These are phyloP conservation scores for Boletus reticuloceps DNA, from an alignment of 768 basidiomycete species.

Conservation along the genomic window DNA sequence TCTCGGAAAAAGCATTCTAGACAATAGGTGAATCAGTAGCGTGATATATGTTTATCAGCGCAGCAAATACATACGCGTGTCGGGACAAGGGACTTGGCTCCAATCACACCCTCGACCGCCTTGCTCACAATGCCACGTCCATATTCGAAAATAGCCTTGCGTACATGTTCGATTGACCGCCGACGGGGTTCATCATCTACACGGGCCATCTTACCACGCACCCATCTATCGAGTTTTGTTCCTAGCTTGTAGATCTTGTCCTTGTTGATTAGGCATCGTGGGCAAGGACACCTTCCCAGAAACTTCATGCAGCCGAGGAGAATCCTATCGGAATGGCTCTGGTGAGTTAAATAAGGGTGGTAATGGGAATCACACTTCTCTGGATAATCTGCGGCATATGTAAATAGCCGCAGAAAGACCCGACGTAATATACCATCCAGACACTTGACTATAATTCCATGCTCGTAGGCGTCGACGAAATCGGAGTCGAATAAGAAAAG, in stretches of 20 bases:
- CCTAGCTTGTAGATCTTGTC: background rate
- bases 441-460: slow-evolving; percentile 20
- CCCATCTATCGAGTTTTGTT: background rate
- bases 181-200: background rate
- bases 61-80: background rate
- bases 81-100: background rate
- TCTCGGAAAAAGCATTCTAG: slow-evolving; percentile 34
- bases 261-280: slow-evolving; percentile 7
- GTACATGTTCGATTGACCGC: background rate
- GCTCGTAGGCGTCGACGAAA: slow-evolving; percentile 21
- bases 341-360: background rate
- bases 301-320: slow-evolving; percentile 13
- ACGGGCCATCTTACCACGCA: background rate
- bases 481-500: slow-evolving; percentile 20
- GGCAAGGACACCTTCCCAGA: slow-evolving; percentile 22
- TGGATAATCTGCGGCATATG: slow-evolving; percentile 30
- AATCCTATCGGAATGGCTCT: background rate
- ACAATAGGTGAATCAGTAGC: no score
- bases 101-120: background rate
- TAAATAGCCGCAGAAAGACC: slow-evolving; percentile 22
- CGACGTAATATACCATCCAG: slow-evolving; percentile 14
- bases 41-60: background rate
- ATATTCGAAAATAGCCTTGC: background rate
- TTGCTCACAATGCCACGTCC: background rate
- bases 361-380: slow-evolving; percentile 26